Conservation (phyloP, 192 early-diverging fungal species). For the Phlyctochytrium bullatum region DNA sequence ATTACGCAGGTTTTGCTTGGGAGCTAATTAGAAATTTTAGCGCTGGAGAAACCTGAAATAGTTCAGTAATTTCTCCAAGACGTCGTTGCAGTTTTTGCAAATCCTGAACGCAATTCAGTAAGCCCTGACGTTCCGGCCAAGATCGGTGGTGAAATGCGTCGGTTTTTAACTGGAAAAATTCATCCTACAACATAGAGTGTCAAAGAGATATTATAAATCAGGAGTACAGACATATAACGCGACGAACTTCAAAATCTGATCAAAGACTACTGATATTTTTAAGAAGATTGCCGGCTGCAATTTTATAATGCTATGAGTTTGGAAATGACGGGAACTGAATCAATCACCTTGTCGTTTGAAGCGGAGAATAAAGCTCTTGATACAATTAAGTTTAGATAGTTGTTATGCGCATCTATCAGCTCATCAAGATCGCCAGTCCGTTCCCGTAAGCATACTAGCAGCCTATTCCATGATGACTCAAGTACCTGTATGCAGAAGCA, state of each 20-base stretch:
- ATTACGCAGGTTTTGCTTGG: slow-evolving; percentile 46
- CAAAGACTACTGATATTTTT: slow-evolving; percentile 5
- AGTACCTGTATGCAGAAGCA: slow-evolving; percentile 59
- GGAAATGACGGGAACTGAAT: too few species aligned
- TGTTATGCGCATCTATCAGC: slow-evolving; percentile 74
- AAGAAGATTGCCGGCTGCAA: too few species aligned
- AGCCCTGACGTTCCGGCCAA: slow-evolving; percentile 29
- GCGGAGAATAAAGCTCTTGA: slow-evolving; percentile 59
- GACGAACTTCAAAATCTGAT: slow-evolving; percentile 21
- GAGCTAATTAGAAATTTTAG: slow-evolving; percentile 12
- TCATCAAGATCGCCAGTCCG: slow-evolving; percentile 73
- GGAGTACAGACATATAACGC: slow-evolving; percentile 21
- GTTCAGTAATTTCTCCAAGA: neutral
- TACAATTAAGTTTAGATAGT: slow-evolving; percentile 70
- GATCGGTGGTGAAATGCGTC: neutral
- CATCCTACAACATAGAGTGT: slow-evolving; percentile 10
- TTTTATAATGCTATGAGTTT: too few species aligned
- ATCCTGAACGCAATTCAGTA: slow-evolving; percentile 8
- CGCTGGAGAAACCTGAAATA: slow-evolving; percentile 1
- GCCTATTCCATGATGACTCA: slow-evolving; percentile 85
- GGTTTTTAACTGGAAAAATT: too few species aligned
- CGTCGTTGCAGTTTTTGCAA: slow-evolving; percentile 6
- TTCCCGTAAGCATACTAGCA: slow-evolving; percentile 55
- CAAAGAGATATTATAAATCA: slow-evolving; percentile 6
- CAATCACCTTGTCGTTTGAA: slow-evolving; percentile 19